phyloP scores from a whole-genome alignment of 2,329 filamentous ascomycete genomes.

The Colletotrichum siamense region DNA sequence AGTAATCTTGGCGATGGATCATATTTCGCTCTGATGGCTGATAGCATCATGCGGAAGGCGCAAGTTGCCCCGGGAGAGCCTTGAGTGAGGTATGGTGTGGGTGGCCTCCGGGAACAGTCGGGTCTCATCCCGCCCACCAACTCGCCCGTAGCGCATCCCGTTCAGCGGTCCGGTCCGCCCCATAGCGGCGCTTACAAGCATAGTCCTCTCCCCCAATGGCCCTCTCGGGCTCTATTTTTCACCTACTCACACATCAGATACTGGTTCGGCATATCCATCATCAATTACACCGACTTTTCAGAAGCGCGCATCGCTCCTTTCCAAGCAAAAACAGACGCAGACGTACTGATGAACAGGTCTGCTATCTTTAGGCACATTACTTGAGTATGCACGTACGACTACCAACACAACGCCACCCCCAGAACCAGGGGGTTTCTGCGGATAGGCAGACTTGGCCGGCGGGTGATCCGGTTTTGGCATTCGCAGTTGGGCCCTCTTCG shows the following conservation, averaged over 20 bases:
- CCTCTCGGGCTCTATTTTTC: neutral
- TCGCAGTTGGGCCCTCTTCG: neutral
- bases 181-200: neutral
- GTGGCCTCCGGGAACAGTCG: neutral
- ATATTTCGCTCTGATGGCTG: neutral
- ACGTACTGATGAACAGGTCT: neutral
- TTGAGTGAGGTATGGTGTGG: neutral
- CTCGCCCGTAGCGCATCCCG: neutral
- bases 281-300: neutral
- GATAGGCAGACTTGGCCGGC: neutral
- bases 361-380: neutral
- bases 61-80: neutral
- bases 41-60: neutral
- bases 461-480: neutral
- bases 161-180: slow-evolving; percentile 7
- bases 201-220: neutral
- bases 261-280: neutral
- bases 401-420: neutral
- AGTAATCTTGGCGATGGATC: neutral
- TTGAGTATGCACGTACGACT: neutral
- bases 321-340: fast-evolving
- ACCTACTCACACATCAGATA: neutral
- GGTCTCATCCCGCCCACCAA: neutral
- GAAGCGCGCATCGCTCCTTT: neutral
- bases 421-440: neutral